Evolutionary conservation across 805 yeast genomes (phyloP).

Genomic region (Ogataea ramenticola): DNA sequence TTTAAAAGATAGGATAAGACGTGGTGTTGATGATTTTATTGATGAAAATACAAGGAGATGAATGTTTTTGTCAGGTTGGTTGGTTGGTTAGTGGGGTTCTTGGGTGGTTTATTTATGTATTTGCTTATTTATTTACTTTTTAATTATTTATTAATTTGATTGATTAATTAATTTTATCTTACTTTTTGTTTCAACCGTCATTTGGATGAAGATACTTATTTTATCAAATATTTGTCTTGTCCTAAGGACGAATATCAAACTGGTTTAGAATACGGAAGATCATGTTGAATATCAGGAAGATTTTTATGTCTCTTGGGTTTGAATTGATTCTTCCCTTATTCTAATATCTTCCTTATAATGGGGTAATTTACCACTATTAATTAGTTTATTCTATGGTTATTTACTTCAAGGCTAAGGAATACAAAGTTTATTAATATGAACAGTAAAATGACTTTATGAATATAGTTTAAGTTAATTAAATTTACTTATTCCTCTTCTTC

Average conservation of each 20-base stretch:
- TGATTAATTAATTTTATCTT: too few species aligned
- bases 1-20: slow-evolving; percentile 20
- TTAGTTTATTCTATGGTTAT: background rate
- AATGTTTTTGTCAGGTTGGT: background rate
- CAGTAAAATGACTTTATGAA: too few species aligned
- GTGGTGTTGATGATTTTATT: slow-evolving; percentile 22
- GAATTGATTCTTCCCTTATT: background rate
- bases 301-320: background rate
- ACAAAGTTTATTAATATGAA: slow-evolving; percentile 8
- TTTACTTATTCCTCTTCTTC: slow-evolving; percentile 59
- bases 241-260: too few species aligned
- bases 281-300: too few species aligned
- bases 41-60: slow-evolving; percentile 9
- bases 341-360: background rate
- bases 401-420: slow-evolving; percentile 14
- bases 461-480: too few species aligned
- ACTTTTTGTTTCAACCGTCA: too few species aligned
- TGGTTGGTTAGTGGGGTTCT: background rate
- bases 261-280: too few species aligned
- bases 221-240: too few species aligned
- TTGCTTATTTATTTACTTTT: background rate
- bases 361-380: background rate
- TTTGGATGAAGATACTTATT: too few species aligned
- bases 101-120: too few species aligned
- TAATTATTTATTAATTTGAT: background rate